Percentiles rank a stretch among this genome's conserved stretches.
These are phyloP conservation scores for Erodium moschatum DNA, from an alignment of 441 rosid genomes.

Conservation along the genomic window DNA sequence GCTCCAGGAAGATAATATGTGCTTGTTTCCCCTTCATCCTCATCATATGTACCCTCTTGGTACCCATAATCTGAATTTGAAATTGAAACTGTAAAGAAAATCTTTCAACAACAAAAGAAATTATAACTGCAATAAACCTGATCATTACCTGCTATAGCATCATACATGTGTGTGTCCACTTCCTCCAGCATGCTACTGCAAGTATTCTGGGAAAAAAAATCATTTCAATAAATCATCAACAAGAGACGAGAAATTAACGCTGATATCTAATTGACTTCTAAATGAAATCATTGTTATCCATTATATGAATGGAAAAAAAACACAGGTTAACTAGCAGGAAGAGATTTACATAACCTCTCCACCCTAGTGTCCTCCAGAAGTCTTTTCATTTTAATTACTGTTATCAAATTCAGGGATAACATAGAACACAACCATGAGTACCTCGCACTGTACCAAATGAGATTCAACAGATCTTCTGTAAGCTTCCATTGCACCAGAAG, in stretches of 20 bases:
- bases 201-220: constrained; percentile 46
- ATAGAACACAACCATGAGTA: constrained; percentile 22
- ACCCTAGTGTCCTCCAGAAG: neutral
- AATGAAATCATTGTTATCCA: neutral
- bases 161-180: constrained; percentile 69
- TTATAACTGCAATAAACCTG: constrained; percentile 14
- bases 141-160: constrained; percentile 60
- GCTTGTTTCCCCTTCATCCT: constrained; percentile 87
- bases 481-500: constrained; percentile 71
- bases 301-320: neutral
- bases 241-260: constrained; percentile 5
- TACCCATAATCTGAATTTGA: constrained; percentile 50
- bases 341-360: neutral
- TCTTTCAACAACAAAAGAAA: constrained; percentile 20
- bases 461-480: constrained; percentile 79
- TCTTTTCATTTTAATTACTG: neutral
- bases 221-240: constrained; percentile 10
- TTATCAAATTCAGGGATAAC: constrained; percentile 10
- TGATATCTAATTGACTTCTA: neutral
- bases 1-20: constrained; percentile 59
- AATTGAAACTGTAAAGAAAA: constrained; percentile 26
- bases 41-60: constrained; percentile 50
- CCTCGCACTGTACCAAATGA: constrained; percentile 61
- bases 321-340: neutral
- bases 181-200: constrained; percentile 76